These are phyloP conservation scores for Dentipellis sp. DNA, from an alignment of 768 basidiomycete species.

Conservation along the genomic window DNA sequence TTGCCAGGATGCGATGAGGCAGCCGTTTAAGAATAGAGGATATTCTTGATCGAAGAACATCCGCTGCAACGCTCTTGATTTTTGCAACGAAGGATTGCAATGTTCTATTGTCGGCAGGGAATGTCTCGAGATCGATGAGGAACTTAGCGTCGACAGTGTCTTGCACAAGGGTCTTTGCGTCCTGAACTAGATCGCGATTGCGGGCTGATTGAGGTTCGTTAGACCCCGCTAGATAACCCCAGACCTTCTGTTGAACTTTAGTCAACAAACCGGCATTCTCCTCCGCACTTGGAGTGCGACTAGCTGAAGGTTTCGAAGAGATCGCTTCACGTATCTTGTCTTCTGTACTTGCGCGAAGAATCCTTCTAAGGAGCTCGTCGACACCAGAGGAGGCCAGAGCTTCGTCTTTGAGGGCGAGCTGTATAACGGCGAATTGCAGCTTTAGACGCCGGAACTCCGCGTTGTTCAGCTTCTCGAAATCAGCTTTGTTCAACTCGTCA, in stretches of 20 bases:
- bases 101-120: neutral
- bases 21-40: neutral
- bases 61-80: neutral
- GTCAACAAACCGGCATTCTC: neutral
- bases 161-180: neutral
- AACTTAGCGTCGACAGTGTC: neutral
- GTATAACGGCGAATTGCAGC: neutral
- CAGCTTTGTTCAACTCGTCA: neutral
- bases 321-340: neutral
- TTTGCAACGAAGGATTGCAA: neutral
- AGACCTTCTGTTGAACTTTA: neutral
- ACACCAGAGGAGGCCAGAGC: too few species aligned
- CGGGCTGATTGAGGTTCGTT: neutral
- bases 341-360: neutral
- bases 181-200: neutral
- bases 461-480: neutral
- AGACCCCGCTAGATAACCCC: too few species aligned
- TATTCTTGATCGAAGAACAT: neutral
- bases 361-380: too few species aligned
- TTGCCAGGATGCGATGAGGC: neutral
- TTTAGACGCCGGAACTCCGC: neutral
- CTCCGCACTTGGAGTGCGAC: too few species aligned
- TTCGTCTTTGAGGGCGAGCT: neutral
- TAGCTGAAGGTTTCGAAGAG: too few species aligned
- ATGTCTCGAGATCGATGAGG: neutral